Percentiles rank a stretch among this genome's conserved stretches.
Conservation (phyloP, 371 early-diverging fungal species). For the Catenaria anguillulae region DNA sequence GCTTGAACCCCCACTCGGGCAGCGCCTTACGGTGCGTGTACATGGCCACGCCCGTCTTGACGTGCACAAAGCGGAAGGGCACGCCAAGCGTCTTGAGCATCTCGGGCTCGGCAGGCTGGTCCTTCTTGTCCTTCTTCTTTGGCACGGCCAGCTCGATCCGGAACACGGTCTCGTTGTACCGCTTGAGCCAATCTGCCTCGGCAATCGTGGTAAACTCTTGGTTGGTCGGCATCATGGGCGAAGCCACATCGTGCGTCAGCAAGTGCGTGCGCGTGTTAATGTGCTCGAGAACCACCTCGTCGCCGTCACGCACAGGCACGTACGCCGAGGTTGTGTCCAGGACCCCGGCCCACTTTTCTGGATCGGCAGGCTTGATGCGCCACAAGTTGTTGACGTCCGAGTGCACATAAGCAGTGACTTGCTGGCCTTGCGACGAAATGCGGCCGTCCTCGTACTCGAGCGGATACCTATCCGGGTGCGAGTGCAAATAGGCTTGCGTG, state of each 20-base stretch:
- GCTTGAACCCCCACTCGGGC: constrained; percentile 91
- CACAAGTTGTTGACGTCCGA: constrained; percentile 64
- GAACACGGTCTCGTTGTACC: constrained; percentile 50
- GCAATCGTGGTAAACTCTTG: constrained; percentile 81
- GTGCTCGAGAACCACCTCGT: constrained; percentile 62
- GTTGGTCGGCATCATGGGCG: constrained; percentile 87
- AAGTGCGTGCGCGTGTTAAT: constrained; percentile 47
- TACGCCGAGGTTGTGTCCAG: constrained; percentile 13
- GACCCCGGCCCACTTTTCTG: constrained; percentile 3
- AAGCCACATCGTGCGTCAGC: constrained; percentile 93
- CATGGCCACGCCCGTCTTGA: constrained; percentile 63
- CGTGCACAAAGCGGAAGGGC: constrained; percentile 50
- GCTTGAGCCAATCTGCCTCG: constrained; percentile 42
- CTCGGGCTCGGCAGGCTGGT: background rate
- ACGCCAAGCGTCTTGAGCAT: constrained; percentile 24
- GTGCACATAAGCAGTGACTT: constrained; percentile 79
- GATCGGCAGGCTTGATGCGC: constrained; percentile 50
- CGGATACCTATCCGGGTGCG: constrained; percentile 67
- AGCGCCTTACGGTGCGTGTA: constrained; percentile 56
- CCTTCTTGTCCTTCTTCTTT: constrained; percentile 12
- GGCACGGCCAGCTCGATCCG: constrained; percentile 40
- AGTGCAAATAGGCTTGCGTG: constrained; percentile 64
- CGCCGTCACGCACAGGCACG: constrained; percentile 38
- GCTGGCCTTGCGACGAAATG: constrained; percentile 80
- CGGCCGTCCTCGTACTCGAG: constrained; percentile 83